Percentiles rank a stretch among this genome's conserved stretches.
Evolutionary conservation across 1,284 basidiomycete genomes (phyloP).

Genomic region (Ganoderma sinense): DNA sequence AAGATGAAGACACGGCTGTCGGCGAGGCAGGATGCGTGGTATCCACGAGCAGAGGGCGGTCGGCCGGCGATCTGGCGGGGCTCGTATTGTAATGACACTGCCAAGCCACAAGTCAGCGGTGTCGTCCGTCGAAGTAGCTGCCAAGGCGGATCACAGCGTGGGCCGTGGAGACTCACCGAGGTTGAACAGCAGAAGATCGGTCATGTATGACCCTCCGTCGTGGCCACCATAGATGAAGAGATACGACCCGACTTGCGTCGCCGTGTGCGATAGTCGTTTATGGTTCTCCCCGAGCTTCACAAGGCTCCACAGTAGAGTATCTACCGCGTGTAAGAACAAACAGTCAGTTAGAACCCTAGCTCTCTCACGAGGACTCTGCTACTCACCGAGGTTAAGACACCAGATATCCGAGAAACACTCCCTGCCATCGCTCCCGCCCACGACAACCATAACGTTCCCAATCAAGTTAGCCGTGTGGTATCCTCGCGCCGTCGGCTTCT

Average conservation of each 20-base stretch:
- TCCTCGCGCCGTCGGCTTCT: conserved; percentile 75
- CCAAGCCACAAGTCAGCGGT: background rate
- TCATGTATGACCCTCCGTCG: conserved; percentile 80
- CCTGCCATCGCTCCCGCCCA: conserved; percentile 83
- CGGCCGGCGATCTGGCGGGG: conserved; percentile 68
- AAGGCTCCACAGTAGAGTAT: conserved; percentile 75
- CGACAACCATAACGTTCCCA: conserved; percentile 83
- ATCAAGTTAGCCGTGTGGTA: conserved; percentile 93
- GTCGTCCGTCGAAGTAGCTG: background rate
- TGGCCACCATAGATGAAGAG: conserved; percentile 92
- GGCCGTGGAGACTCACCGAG: conserved; percentile 61
- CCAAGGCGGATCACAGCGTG: background rate
- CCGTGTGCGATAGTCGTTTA: conserved; percentile 85
- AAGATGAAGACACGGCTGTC: conserved; percentile 89
- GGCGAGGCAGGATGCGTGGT: conserved; percentile 83
- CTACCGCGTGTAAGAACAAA: conserved; percentile 45
- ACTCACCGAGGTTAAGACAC: conserved; percentile 84
- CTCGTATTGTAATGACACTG: conserved; percentile 74
- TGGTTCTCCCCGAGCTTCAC: conserved; percentile 64
- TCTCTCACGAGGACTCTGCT: background rate
- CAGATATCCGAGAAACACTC: conserved; percentile 90
- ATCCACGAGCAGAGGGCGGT: conserved; percentile 80
- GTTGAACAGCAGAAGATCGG: conserved; percentile 87
- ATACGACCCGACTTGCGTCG: conserved; percentile 93
- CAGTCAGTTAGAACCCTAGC: background rate